These are phyloP conservation scores for Candida orba DNA, from an alignment of 805 yeast species.

Conservation along the genomic window DNA sequence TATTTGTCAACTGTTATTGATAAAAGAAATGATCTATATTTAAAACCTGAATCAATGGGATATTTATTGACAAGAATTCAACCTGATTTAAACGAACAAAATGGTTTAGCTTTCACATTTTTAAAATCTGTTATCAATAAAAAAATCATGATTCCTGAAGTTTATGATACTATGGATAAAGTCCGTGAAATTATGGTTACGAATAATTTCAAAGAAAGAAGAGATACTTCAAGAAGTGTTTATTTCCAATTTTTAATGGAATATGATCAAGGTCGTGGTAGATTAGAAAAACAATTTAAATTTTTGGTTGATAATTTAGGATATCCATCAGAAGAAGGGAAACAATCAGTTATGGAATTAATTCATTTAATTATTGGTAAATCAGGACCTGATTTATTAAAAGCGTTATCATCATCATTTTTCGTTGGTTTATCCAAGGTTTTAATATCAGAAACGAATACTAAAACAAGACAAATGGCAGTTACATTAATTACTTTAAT, in stretches of 20 bases:
- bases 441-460: slow-evolving; percentile 66
- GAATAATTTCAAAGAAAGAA: slow-evolving; percentile 71
- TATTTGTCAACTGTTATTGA: slow-evolving; percentile 68
- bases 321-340: slow-evolving; percentile 80
- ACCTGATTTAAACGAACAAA: slow-evolving; percentile 89
- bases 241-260: slow-evolving; percentile 85
- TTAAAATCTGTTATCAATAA: slow-evolving; percentile 70
- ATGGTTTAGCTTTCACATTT: slow-evolving; percentile 79
- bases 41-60: slow-evolving; percentile 67
- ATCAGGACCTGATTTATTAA: slow-evolving; percentile 50
- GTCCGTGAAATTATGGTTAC: slow-evolving; percentile 84
- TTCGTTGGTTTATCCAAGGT: slow-evolving; percentile 79
- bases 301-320: slow-evolving; percentile 72
- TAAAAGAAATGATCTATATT: slow-evolving; percentile 53
- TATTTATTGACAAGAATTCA: slow-evolving; percentile 64
- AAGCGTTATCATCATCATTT: slow-evolving; percentile 63
- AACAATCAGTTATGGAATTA: slow-evolving; percentile 87
- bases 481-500: slow-evolving; percentile 49
- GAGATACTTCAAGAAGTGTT: slow-evolving; percentile 78
- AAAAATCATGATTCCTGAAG: slow-evolving; percentile 74
- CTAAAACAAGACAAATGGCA: slow-evolving; percentile 82
- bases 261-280: slow-evolving; percentile 86
- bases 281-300: slow-evolving; percentile 75
- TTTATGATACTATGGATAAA: slow-evolving; percentile 80
- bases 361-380: slow-evolving; percentile 63